Base-by-base conservation (phyloP, 2,329 filamentous ascomycete species). In the Colletotrichum eleusines region DNA sequence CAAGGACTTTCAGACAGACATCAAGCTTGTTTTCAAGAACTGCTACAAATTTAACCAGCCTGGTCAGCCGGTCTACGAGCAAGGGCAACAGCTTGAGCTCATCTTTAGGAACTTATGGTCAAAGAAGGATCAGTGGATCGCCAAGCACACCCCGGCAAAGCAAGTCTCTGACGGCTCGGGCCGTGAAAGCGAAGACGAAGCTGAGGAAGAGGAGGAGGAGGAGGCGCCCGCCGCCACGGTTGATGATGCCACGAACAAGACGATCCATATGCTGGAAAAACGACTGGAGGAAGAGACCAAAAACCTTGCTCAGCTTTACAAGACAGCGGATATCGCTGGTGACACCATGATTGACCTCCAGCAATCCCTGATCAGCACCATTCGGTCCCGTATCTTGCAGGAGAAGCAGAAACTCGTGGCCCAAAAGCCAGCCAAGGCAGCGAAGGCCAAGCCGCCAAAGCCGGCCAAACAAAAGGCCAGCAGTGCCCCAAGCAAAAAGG, bases 1-100 rank as follows among this genome's bases (percentile, higher is more conserved):
- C 1, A 94, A 94, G 79, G 95, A 98, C 55, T 94, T 98, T 75
- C 92, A 97, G 77, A 88, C 88, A 69, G 95, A 97, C 76, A 89
- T 97, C 65, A 88, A 90, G 59, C 88, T 94, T 67, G 95, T 98
- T 74, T 91, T 98, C 77, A 87, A 89, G 75, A 99, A 99, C 80
- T 98, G 95, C 80, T 94, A 90, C 84, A 91, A 92, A 73, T 99
- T 98, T 87, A 99, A 99, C 75, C 84, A 85, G 3, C 84, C 87
- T 0, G 91, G 90, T 11, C 94, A 97, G 73, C 86, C 90, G 0
- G 93, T 97, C 20, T 91, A 93, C 69, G 80, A 86, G 38, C 86
- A 92, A 74, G 95, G 94, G 16, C 90, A 92, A 75, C 84, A 90
- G 70, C 84, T 97, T 3, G 90, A 97, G 78, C 87, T 89, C 5